Evolutionary conservation across 495 filamentous ascomycete genomes (phyloP).

Genomic region (Aspergillus ellipticus): DNA sequence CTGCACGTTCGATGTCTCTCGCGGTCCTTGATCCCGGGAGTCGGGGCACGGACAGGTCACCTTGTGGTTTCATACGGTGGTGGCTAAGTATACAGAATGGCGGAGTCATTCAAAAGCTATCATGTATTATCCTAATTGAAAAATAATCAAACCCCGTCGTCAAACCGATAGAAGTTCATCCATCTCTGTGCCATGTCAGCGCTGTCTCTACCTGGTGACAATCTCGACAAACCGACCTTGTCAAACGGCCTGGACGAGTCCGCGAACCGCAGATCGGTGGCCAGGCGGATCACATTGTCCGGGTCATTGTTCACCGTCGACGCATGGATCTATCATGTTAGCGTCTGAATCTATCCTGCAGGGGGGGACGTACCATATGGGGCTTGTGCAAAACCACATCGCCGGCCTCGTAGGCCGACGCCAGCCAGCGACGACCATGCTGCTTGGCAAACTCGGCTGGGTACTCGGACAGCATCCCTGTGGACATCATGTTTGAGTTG

Average conservation of each 20-base stretch:
- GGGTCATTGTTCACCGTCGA: slow-evolving; percentile 54
- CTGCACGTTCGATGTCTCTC: slow-evolving; percentile 5
- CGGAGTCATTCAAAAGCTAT: not conserved
- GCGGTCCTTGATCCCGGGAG: too few species aligned
- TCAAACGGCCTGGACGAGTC: slow-evolving; percentile 50
- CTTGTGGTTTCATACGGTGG: too few species aligned
- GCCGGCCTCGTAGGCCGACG: slow-evolving; percentile 54
- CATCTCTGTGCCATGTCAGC: slow-evolving; percentile 25
- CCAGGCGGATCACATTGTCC: slow-evolving; percentile 52
- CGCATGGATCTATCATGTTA: slow-evolving; percentile 47
- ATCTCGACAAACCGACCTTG: slow-evolving; percentile 22
- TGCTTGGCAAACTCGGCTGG: slow-evolving; percentile 42
- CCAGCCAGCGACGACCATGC: slow-evolving; percentile 49
- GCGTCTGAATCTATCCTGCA: not conserved
- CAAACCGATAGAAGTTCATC: slow-evolving; percentile 36
- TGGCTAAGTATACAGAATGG: too few species aligned
- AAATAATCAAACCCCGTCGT: slow-evolving; percentile 30
- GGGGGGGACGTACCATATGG: slow-evolving; percentile 38
- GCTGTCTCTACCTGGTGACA: too few species aligned
- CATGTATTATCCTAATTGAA: not conserved
- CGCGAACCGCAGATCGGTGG: slow-evolving; percentile 54
- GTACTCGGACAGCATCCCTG: slow-evolving; percentile 44
- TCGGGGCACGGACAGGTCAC: too few species aligned
- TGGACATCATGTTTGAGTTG: slow-evolving; percentile 55
- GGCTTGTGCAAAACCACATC: slow-evolving; percentile 60